Evolutionary conservation across 352 stramenopile genomes (phyloP), one percentile per base, ranked within the genome.

Genomic region (Pythium aristosporum): DNA sequence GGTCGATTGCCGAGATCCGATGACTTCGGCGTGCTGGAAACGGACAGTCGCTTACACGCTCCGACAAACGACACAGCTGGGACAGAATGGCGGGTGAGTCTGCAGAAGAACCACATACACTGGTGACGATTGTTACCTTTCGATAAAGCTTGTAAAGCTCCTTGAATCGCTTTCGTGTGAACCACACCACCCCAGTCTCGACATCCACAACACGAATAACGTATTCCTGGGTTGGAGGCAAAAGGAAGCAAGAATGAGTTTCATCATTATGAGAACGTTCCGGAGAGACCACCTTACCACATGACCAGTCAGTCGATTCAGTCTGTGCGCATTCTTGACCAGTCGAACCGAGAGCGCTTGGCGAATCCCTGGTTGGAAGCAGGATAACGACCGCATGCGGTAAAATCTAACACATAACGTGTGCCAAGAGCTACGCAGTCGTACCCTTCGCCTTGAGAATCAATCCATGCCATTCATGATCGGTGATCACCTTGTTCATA

Each of bases 391-490:
- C 5, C n/a, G 18, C 11, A 55, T 25, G 6, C 4, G 8, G 4
- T 21, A 41, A 42, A 20, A 20, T 41, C 5, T 23, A 42, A 5
- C 7, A 55, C 48, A 46, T 13, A 46, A 20, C 12, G 23, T 21
- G 37, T 4, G 25, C 13, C 2, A 1, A 37, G 10, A 53, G 47
- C n/a, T 37, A 12, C 18, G 30, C 12, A 16, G 6, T 18, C 39
- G 28, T 50, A 89, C 86, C 83, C 77, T 93, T 95, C 16, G 79
- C 76, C 57, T 92, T 92, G 10, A 95, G 63, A 37, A 95, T 83
- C 20, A 93, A 70, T 47, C 86, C 72, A 61, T 95, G 85, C 86
- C 86, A 95, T 63, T 95, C 82, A 66, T 95, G 86, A 47, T 95
- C 84, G 5, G 86, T 90, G 47, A 95, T 95, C 67, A 91, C 87